Evolutionary conservation across 768 basidiomycete genomes (phyloP), one percentile per base, ranked within the genome.

Genomic region (Amanita phalloides): DNA sequence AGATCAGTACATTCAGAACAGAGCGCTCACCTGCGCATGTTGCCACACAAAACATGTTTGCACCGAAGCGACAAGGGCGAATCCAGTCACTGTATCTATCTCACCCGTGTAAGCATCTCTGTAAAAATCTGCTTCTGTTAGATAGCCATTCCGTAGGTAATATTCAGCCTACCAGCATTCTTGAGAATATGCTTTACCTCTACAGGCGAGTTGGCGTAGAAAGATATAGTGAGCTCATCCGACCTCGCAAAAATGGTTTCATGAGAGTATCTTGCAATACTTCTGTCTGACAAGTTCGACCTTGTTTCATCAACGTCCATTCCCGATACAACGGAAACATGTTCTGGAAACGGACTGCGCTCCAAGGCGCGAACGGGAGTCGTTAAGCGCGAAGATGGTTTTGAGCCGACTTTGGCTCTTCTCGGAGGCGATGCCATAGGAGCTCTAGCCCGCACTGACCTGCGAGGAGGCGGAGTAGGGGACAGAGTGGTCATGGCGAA

Each of bases 11-110:
- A 48, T 26, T 14, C 10, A 14, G 50, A 45, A 37, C n/a, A 36
- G 20, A 36, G 28, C 45, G 61, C 68, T 50, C 55, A 78, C 82
- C 65, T 85, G 81, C 39, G 81, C 76, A 68, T 90, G 84, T 55
- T 86, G 84, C 87, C 87, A 90, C 44, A 89, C 83, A 65, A 86
- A 90, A 63, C 86, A 89, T 7, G 84, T 86, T 59, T 78, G 77
- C 6, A 71, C 67, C 23, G 87, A 88, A 14, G 79, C 77, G 21
- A 88, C 77, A 36, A 90, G 74, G 9, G 86, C 79, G 61, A 85
- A 89, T 6, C 86, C 86, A 7, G 86, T 87, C 45, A 71, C 50
- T 4, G 78, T 76, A 60, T 90, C 87, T 20, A 89, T 79, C 45
- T 76, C 78, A 43, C 87, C 88, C 3, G 79, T 76, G 54, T 83